Percentiles rank a stretch among this genome's conserved stretches.
Evolutionary conservation across 2,329 filamentous ascomycete genomes (phyloP).

Genomic region (Cercospora sp.): DNA sequence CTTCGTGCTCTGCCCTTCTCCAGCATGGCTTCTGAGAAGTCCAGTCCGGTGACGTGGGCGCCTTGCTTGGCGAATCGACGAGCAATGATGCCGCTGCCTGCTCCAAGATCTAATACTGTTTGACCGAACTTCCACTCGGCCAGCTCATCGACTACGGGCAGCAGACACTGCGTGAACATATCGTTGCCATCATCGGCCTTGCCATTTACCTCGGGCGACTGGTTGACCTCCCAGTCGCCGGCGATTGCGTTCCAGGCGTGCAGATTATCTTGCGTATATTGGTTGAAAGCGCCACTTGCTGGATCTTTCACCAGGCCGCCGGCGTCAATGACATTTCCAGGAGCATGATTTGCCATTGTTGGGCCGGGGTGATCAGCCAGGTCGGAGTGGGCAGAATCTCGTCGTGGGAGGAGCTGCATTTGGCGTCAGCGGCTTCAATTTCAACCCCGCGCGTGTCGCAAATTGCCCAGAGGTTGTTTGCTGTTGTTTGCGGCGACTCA

Average conservation of each 20-base stretch:
- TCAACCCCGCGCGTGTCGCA: background rate
- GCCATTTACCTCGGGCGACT: slow-evolving; percentile 20
- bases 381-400: slow-evolving; percentile 7
- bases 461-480: background rate
- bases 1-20: slow-evolving; percentile 37
- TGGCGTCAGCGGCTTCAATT: slow-evolving; percentile 9
- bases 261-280: slow-evolving; percentile 20
- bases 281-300: background rate
- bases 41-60: slow-evolving; percentile 47
- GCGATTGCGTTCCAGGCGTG: slow-evolving; percentile 47
- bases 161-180: slow-evolving; percentile 48
- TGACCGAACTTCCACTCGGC: slow-evolving; percentile 34
- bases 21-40: slow-evolving; percentile 48
- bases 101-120: slow-evolving; percentile 51
- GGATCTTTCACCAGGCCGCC: slow-evolving; percentile 10
- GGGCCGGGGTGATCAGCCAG: slow-evolving; percentile 2
- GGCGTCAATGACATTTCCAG: slow-evolving; percentile 8
- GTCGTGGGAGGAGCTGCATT: slow-evolving; percentile 11
- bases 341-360: slow-evolving; percentile 3
- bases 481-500: background rate
- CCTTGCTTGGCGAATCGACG: slow-evolving; percentile 46
- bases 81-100: slow-evolving; percentile 53
- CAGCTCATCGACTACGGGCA: slow-evolving; percentile 45
- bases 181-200: slow-evolving; percentile 42
- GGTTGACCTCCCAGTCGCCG: slow-evolving; percentile 44